Conservation (phyloP, 169 alveolate species). For the Theileria annulata region DNA sequence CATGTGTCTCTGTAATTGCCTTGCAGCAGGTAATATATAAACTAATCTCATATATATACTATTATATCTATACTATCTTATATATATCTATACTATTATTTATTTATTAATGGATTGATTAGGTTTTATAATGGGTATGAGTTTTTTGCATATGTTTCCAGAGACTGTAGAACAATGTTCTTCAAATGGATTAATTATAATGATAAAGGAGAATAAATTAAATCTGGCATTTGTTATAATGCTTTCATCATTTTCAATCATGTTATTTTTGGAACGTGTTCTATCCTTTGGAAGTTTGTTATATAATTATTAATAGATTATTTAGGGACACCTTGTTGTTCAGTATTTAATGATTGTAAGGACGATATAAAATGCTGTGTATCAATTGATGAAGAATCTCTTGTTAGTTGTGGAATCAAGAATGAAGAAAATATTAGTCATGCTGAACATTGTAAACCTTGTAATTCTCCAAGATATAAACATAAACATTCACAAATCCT, state of each 20-base stretch:
- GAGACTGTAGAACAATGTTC: constrained; percentile 49
- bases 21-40: constrained; percentile 50
- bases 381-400: neutral
- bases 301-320: neutral
- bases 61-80: too few species aligned
- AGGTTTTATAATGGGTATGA: constrained; percentile 62
- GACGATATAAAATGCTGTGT: constrained; percentile 24
- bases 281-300: constrained; percentile 54
- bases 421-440: neutral
- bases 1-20: constrained; percentile 60
- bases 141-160: constrained; percentile 64
- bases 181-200: constrained; percentile 13
- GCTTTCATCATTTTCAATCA: constrained; percentile 25
- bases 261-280: constrained; percentile 61
- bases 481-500: constrained; percentile 35
- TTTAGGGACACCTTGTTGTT: constrained; percentile 51
- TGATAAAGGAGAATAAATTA: constrained; percentile 11
- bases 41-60: too few species aligned
- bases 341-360: constrained; percentile 52
- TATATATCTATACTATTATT: too few species aligned
- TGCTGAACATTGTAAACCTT: neutral
- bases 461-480: constrained; percentile 14
- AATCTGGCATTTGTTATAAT: constrained; percentile 32
- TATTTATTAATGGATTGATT: neutral
- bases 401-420: neutral